A percentile compares a stretch with the other conserved stretches of the same genome.
phyloP scores from a whole-genome alignment of 2,329 filamentous ascomycete genomes.

The Apiospora malaysiana region DNA sequence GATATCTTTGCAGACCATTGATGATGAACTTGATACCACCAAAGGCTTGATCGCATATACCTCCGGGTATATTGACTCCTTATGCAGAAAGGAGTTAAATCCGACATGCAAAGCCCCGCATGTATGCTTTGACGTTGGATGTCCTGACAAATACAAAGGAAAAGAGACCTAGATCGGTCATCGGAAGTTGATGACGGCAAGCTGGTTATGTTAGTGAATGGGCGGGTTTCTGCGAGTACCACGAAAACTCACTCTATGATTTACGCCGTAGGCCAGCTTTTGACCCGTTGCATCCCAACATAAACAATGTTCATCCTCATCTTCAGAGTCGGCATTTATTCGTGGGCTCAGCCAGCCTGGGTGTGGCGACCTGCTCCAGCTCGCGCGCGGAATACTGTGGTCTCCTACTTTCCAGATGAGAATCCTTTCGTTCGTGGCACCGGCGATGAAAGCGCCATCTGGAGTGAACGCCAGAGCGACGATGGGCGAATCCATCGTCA shows the following conservation, averaged over 20 bases:
- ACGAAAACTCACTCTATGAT: constrained; percentile 61
- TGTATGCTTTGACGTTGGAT: background rate
- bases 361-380: constrained; percentile 62
- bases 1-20: background rate
- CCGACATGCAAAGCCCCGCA: background rate
- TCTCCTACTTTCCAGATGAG: constrained; percentile 71
- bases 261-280: constrained; percentile 68
- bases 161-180: constrained; percentile 34
- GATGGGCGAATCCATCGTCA: constrained; percentile 65
- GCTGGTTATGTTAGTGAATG: constrained; percentile 36
- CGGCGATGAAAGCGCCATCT: constrained; percentile 67
- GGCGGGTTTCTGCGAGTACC: background rate
- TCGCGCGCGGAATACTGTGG: constrained; percentile 61
- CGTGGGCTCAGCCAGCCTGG: constrained; percentile 65
- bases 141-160: background rate
- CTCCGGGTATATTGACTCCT: constrained; percentile 6
- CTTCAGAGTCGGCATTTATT: constrained; percentile 57
- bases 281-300: constrained; percentile 68
- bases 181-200: constrained; percentile 59
- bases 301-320: constrained; percentile 66
- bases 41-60: background rate
- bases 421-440: constrained; percentile 63
- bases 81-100: background rate
- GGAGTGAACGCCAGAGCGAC: constrained; percentile 67
- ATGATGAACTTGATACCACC: background rate